phyloP scores from a whole-genome alignment of 2,329 filamentous ascomycete species.

The Blumeria graminis region DNA sequence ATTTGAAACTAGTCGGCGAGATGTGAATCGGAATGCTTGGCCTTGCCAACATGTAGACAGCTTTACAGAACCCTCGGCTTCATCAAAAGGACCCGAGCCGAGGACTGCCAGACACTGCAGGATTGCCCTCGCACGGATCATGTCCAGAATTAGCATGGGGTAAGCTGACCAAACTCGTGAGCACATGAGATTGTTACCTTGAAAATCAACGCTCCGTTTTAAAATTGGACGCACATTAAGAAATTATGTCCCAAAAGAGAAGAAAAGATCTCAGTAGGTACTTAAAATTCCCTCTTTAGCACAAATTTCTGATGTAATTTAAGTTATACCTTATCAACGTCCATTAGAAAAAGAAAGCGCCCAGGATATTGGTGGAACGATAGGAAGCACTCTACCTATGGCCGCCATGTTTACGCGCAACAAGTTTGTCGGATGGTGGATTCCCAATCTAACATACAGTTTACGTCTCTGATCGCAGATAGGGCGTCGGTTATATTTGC shows the following conservation, averaged over 20 bases:
- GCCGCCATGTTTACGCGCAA: constrained; percentile 86
- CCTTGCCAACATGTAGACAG: no score
- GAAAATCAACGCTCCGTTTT: no score
- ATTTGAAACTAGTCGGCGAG: no score
- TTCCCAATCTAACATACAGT: constrained; percentile 5
- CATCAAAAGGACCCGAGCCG: no score
- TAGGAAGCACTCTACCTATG: constrained; percentile 72
- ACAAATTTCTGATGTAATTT: constrained; percentile 1
- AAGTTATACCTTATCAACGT: constrained; percentile 75
- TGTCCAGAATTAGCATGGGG: no score
- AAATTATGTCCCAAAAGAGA: constrained; percentile 32
- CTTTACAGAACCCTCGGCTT: no score
- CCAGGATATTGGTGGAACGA: constrained; percentile 45
- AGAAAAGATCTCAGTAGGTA: constrained; percentile 44
- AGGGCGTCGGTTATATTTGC: constrained; percentile 54
- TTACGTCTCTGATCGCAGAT: constrained; percentile 1
- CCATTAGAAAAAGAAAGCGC: constrained; percentile 39
- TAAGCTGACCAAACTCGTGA: no score
- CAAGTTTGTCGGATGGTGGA: constrained; percentile 46
- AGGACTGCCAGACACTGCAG: no score
- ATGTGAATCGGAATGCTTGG: no score
- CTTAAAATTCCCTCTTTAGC: neutral
- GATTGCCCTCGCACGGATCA: no score
- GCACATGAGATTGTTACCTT: no score
- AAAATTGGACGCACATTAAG: no score